Evolutionary conservation across 352 stramenopile genomes (phyloP).

Genomic region (Saprolegnia diclina): DNA sequence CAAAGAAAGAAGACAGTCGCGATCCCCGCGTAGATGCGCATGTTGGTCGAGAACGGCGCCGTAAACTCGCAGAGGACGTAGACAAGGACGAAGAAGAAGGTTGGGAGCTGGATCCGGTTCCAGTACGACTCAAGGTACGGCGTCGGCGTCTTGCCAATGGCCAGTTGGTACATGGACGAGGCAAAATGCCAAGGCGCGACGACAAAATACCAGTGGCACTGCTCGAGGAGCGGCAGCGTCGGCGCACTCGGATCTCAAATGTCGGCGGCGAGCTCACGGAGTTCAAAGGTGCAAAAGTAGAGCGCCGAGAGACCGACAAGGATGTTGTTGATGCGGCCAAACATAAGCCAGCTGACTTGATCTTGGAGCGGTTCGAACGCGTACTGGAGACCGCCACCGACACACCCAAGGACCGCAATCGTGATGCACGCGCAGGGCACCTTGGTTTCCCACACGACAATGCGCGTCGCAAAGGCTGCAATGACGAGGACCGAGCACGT

Average conservation of each 20-base stretch:
- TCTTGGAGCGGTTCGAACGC: not conserved
- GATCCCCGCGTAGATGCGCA: not conserved
- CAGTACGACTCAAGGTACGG: too few species aligned
- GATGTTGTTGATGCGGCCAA: not conserved
- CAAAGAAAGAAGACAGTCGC: not conserved
- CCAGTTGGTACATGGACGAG: too few species aligned
- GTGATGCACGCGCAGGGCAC: not conserved
- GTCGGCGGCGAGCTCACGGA: too few species aligned
- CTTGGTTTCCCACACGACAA: not conserved
- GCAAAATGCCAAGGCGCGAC: too few species aligned
- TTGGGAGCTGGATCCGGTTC: too few species aligned
- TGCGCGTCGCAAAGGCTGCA: not conserved
- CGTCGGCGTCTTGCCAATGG: too few species aligned
- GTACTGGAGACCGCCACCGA: not conserved
- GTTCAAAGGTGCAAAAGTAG: conserved; percentile 3
- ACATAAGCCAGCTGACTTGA: not conserved
- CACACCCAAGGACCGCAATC: not conserved
- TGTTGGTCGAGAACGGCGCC: not conserved
- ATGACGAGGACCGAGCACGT: not conserved
- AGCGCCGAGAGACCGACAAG: not conserved
- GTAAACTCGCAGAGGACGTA: not conserved
- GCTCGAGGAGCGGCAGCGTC: too few species aligned
- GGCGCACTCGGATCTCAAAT: too few species aligned
- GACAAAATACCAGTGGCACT: too few species aligned
- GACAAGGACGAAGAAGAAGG: not conserved